phyloP scores from a whole-genome alignment of 176 grass and related monocot species.

The Zizania latifolia region DNA sequence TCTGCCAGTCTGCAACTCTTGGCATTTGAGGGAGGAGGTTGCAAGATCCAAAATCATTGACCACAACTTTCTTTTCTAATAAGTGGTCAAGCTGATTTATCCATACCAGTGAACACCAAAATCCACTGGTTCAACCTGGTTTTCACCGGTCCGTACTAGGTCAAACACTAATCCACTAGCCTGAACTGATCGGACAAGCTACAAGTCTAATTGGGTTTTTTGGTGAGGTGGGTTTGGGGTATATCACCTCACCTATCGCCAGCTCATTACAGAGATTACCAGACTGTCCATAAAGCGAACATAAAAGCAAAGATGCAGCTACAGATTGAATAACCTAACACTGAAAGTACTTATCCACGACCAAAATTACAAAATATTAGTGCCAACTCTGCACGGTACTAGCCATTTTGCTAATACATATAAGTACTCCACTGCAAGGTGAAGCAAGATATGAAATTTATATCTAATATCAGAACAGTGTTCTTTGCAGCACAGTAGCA shows the following conservation, averaged over 20 bases:
- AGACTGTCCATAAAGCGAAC: slow-evolving; percentile 7
- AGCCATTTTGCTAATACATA: slow-evolving; percentile 1
- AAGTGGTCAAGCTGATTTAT: neutral
- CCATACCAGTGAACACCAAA: neutral
- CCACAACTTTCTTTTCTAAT: neutral
- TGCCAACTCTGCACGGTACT: neutral
- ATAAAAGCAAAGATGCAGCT: neutral
- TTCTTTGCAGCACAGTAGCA: neutral
- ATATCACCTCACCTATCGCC: neutral
- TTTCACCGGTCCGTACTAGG: neutral
- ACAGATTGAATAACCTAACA: neutral
- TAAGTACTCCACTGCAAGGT: neutral
- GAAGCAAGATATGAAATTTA: slow-evolving; percentile 6
- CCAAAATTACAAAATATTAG: neutral
- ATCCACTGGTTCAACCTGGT: neutral
- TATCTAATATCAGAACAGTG: slow-evolving; percentile 8
- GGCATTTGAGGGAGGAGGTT: neutral
- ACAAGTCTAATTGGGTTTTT: no score
- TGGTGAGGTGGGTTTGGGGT: no score
- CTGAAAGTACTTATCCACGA: neutral
- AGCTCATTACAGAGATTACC: neutral
- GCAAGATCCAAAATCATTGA: neutral
- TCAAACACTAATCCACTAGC: neutral
- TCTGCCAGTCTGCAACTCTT: neutral
- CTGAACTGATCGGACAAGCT: neutral